Base-by-base conservation (phyloP, 352 stramenopile species). In the Phytopythium montanum region DNA sequence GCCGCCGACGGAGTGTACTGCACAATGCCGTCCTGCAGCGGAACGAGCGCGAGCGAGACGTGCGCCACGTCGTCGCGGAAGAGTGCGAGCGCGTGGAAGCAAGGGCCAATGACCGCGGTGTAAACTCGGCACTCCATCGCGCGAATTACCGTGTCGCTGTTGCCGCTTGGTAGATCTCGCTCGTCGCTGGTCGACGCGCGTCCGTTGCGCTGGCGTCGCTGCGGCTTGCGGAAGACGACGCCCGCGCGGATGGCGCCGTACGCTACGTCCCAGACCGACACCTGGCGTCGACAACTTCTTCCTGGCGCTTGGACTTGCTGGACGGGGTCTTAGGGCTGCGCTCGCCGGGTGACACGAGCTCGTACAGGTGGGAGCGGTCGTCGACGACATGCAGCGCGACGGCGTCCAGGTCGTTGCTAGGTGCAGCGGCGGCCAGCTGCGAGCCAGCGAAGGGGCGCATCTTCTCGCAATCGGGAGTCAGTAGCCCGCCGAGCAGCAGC, bases 271-370 rank as follows among this genome's bases (percentile, higher is more conserved):
- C 71, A 79, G 2, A 79, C 68, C 18, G 62, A 76, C n/a, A 76
- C 41, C n/a, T n/a, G n/a, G n/a, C n/a, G n/a, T n/a, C n/a, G 13
- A 25, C 13, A 28, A 5, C 19, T 28, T 51, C 54, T 33, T n/a
- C 4, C 9, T 23, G 3, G 21, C 7, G 42, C 42, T 19, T 53
- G 39, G 60, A 69, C 10, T 51, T 26, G 14, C 61, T 29, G 14
- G 60, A 25, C 39, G 7, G 6, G 41, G 69, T 46, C n/a, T n/a
- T n/a, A n/a, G n/a, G n/a, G 2, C 41, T 56, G 5, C 33, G 56
- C 5, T 61, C 72, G 25, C 69, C 67, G 12, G 75, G 72, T 19
- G 72, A 67, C 0, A 90, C 75, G 10, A 90, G 68, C 38, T 90
- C 79, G 60, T 81, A 87, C 29, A 36, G 18, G 18, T 41, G 28